Evolutionary conservation across 768 basidiomycete species (phyloP).

Genomic region (Lactarius pseudohatsudake): DNA sequence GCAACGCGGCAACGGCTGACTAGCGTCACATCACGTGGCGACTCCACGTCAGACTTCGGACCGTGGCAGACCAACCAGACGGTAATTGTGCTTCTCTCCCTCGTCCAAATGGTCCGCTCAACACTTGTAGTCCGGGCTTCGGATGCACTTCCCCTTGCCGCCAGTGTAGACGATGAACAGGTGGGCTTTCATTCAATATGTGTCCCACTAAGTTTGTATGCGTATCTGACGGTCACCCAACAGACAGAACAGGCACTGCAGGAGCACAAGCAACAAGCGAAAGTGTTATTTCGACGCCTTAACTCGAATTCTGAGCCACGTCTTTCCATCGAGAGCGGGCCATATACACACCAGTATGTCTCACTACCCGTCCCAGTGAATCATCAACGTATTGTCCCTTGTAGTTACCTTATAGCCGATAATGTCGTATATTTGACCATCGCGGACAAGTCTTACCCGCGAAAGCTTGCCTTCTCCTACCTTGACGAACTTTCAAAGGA

Average conservation of each 20-base stretch:
- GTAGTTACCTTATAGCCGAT: constrained; percentile 90
- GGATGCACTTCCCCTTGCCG: constrained; percentile 88
- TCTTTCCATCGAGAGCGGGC: constrained; percentile 95
- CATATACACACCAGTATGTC: constrained; percentile 93
- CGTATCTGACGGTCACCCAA: constrained; percentile 1
- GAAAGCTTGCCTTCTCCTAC: constrained; percentile 97
- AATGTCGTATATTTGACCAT: constrained; percentile 95
- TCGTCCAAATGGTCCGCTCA: constrained; percentile 70
- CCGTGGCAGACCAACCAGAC: not conserved
- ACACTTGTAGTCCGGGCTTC: constrained; percentile 83
- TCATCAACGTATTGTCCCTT: not conserved
- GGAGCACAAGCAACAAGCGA: constrained; percentile 98
- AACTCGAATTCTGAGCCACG: constrained; percentile 92
- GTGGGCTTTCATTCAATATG: constrained; percentile 44
- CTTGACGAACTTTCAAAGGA: constrained; percentile 97
- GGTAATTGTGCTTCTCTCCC: not conserved
- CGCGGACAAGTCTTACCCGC: constrained; percentile 94
- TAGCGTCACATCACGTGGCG: not conserved
- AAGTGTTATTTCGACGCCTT: constrained; percentile 92
- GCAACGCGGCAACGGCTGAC: not conserved
- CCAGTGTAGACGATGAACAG: constrained; percentile 96
- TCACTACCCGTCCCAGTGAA: not conserved
- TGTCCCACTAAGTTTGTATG: constrained; percentile 8
- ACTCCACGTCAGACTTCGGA: not conserved
- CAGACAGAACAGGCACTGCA: constrained; percentile 93